These are phyloP conservation scores for Filobasidium floriforme DNA, from an alignment of 768 basidiomycete genomes.

Conservation along the genomic window DNA sequence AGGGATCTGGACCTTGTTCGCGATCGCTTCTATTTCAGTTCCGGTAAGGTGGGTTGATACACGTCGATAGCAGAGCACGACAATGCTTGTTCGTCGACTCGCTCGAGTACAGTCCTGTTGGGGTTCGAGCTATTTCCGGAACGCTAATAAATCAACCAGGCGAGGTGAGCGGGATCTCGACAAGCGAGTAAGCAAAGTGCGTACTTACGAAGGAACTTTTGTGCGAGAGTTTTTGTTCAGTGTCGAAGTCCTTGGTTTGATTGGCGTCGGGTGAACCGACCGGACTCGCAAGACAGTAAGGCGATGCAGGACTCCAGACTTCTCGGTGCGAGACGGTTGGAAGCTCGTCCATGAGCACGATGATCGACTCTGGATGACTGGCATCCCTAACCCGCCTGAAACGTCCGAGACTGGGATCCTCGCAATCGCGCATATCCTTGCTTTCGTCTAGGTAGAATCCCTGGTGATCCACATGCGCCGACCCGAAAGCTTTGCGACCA, in stretches of 20 bases:
- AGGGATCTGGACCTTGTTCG: too few relatives aligned
- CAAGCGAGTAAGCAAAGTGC: too few relatives aligned
- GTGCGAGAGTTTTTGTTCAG: too few relatives aligned
- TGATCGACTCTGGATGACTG: constrained; percentile 4
- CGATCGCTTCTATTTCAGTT: neutral
- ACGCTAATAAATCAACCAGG: neutral
- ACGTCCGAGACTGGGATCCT: neutral
- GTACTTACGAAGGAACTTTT: too few relatives aligned
- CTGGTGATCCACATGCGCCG: neutral
- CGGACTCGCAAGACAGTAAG: neutral
- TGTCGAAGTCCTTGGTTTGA: too few relatives aligned
- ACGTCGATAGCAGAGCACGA: neutral
- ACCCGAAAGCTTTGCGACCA: neutral
- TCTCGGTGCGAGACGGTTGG: neutral
- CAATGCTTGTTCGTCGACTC: constrained; percentile 7
- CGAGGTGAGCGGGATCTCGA: too few relatives aligned
- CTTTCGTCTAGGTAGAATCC: neutral
- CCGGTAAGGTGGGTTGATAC: neutral
- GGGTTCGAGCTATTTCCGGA: neutral
- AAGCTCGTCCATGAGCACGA: constrained; percentile 1
- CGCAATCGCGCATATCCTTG: neutral
- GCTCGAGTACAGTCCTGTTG: constrained; percentile 1
- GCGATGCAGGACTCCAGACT: neutral
- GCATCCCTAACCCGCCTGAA: neutral
- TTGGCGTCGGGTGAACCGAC: neutral